Conservation (phyloP, 2,329 filamentous ascomycete species). For the Neocatenulostroma microsporum region DNA sequence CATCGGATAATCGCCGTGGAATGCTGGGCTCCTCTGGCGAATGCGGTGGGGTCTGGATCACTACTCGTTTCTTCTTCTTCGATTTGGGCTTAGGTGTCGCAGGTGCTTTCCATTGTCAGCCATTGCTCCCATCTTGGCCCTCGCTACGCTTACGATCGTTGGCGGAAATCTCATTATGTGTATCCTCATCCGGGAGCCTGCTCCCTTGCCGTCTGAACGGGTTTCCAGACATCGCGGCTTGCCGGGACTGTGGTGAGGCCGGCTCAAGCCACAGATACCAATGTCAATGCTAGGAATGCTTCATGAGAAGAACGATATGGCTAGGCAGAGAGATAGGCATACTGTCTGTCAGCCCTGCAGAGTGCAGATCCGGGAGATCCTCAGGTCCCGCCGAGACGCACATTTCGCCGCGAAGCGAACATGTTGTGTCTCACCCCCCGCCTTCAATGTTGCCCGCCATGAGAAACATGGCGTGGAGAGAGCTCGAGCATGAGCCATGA, state of each 20-base stretch:
- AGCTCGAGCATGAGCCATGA: too few relatives aligned
- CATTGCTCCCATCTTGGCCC: too few relatives aligned
- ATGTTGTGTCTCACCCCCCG: too few relatives aligned
- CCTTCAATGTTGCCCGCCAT: too few relatives aligned
- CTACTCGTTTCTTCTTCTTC: slow-evolving; percentile 24
- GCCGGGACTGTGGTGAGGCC: slow-evolving; percentile 14
- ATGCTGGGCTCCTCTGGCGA: slow-evolving; percentile 19
- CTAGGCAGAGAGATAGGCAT: too few relatives aligned
- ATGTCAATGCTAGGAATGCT: too few relatives aligned
- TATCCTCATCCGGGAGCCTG: slow-evolving; percentile 15
- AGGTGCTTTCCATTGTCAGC: background rate
- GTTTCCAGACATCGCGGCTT: slow-evolving; percentile 24
- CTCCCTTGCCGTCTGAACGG: slow-evolving; percentile 23
- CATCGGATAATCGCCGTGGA: slow-evolving; percentile 12
- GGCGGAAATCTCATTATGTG: slow-evolving; percentile 4
- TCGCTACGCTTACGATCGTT: slow-evolving; percentile 8
- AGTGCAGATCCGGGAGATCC: too few relatives aligned
- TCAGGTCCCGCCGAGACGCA: too few relatives aligned
- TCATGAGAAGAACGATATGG: too few relatives aligned
- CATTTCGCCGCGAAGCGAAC: too few relatives aligned
- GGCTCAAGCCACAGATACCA: slow-evolving; percentile 7
- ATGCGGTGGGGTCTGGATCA: slow-evolving; percentile 22
- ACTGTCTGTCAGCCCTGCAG: too few relatives aligned
- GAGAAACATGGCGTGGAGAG: too few relatives aligned
- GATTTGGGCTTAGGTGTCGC: slow-evolving; percentile 5